Percentiles rank a stretch among this genome's conserved stretches.
These are phyloP conservation scores for Protea cynaroides DNA, from an alignment of 164 flowering plant species.

Conservation along the genomic window DNA sequence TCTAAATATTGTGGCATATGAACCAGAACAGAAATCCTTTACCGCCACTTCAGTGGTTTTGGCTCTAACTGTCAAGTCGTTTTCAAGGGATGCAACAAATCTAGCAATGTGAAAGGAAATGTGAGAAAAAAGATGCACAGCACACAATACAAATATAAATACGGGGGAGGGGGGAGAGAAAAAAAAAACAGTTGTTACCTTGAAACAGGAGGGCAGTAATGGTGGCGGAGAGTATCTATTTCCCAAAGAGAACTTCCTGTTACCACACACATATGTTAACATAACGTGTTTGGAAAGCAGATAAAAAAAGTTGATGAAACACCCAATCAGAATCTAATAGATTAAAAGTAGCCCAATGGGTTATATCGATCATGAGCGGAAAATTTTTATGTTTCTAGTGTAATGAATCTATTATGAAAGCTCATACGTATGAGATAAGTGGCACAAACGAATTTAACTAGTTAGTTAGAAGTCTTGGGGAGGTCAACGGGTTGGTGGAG, in stretches of 20 bases:
- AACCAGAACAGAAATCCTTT: constrained; percentile 79
- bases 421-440: no score
- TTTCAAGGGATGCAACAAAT: constrained; percentile 76
- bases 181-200: constrained; percentile 37
- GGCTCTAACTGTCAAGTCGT: constrained; percentile 74
- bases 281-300: neutral
- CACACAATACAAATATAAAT: neutral
- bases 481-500: no score
- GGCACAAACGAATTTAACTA: no score
- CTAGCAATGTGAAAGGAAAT: constrained; percentile 23
- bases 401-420: no score
- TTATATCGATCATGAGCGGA: no score
- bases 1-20: constrained; percentile 80
- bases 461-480: no score
- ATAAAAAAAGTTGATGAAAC: neutral
- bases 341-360: no score
- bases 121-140: neutral
- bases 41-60: constrained; percentile 73
- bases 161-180: no score
- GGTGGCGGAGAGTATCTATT: constrained; percentile 82
- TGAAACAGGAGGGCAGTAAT: constrained; percentile 91
- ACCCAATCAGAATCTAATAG: neutral
- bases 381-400: no score
- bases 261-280: constrained; percentile 1
- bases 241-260: constrained; percentile 98